Conservation (phyloP, 2,329 filamentous ascomycete genomes). For the Paracamarosporium sp. region DNA sequence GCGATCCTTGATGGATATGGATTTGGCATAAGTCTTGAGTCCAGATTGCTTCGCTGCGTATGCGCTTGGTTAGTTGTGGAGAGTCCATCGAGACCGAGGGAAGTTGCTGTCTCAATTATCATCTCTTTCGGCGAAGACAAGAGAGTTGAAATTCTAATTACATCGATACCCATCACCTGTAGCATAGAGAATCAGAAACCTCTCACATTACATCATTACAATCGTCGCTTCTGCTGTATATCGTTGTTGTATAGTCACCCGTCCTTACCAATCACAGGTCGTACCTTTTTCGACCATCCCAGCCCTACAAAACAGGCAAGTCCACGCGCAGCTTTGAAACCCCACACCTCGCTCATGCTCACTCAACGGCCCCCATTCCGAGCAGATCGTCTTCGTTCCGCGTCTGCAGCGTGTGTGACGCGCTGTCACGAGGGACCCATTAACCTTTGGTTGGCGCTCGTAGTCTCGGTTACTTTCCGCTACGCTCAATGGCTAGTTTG, state of each 20-base stretch:
- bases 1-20: slow-evolving; percentile 23
- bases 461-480: background rate
- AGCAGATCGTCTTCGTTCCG: background rate
- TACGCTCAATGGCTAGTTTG: background rate
- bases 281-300: background rate
- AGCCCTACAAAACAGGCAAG: no score
- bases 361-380: background rate
- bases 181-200: background rate
- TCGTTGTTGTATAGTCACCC: background rate
- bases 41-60: background rate
- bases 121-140: background rate
- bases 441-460: background rate
- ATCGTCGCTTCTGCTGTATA: no score
- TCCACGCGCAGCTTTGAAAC: background rate
- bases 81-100: background rate
- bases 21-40: background rate
- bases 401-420: background rate
- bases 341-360: background rate
- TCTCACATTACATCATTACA: background rate
- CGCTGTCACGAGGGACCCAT: background rate
- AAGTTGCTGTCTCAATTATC: no score
- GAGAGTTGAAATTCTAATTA: background rate
- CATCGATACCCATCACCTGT: background rate
- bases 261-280: background rate
- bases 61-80: background rate